A percentile compares a stretch with the other conserved stretches of the same genome.
phyloP scores from a whole-genome alignment of 2,329 filamentous ascomycete species.

The Tolypocladium tropicale region DNA sequence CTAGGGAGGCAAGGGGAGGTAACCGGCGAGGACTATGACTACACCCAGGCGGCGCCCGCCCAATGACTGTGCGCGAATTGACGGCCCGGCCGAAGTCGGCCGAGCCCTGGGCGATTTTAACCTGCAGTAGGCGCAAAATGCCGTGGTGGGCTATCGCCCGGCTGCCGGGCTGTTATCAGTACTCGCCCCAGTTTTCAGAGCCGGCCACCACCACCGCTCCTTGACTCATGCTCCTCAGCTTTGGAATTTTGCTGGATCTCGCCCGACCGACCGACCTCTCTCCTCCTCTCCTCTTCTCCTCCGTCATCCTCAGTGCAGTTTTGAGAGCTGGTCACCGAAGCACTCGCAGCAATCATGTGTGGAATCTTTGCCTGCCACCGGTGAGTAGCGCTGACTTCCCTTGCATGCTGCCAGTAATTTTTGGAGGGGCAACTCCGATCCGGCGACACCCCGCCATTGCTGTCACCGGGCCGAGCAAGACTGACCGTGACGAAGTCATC shows the following conservation, averaged over 20 bases:
- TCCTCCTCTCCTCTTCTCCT: conserved; percentile 1
- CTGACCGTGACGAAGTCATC: conserved; percentile 47
- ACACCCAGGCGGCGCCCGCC: conserved; percentile 1
- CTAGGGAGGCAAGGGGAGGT: no score
- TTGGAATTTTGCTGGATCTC: background rate
- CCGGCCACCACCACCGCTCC: background rate
- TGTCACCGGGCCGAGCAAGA: background rate
- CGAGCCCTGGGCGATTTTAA: background rate
- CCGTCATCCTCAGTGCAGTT: conserved; percentile 1
- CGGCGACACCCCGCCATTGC: conserved; percentile 19
- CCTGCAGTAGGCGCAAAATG: background rate
- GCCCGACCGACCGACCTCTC: background rate
- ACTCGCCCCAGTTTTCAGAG: conserved; percentile 3
- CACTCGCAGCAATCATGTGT: conserved; percentile 60
- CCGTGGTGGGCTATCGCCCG: background rate
- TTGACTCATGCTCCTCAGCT: conserved; percentile 8
- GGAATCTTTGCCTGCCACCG: conserved; percentile 93
- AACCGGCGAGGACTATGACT: background rate
- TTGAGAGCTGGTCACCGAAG: background rate
- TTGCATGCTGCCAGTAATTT: conserved; percentile 7
- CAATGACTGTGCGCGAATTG: conserved; percentile 4
- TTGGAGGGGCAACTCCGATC: conserved; percentile 16
- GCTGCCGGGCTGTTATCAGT: background rate
- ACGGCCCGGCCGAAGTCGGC: conserved; percentile 11
- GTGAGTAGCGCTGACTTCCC: conserved; percentile 37